These are phyloP conservation scores for Rugonectria rugulosa DNA, from an alignment of 2,329 filamentous ascomycete genomes.

Conservation along the genomic window DNA sequence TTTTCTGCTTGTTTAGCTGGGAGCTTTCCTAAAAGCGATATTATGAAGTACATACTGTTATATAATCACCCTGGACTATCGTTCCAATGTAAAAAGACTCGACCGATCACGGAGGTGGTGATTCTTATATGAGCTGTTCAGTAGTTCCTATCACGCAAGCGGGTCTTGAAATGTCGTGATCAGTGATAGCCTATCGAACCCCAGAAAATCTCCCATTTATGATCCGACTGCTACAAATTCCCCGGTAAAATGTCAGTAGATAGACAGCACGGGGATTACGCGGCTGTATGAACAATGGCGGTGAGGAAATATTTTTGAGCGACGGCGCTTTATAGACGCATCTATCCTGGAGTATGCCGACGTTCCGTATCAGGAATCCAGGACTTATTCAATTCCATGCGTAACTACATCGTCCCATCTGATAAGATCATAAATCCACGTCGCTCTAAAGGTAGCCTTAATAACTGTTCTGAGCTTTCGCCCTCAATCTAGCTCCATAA, in stretches of 20 bases:
- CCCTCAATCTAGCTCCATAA: slow-evolving; percentile 47
- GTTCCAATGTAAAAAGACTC: background rate
- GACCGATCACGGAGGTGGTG: background rate
- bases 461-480: slow-evolving; percentile 1
- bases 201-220: background rate
- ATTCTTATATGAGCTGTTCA: background rate
- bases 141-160: background rate
- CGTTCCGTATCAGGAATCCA: too few species aligned
- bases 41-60: background rate
- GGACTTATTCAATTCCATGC: too few species aligned
- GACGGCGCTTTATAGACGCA: too few species aligned
- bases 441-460: background rate
- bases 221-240: background rate
- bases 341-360: too few species aligned
- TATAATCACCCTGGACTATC: background rate
- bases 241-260: too few species aligned
- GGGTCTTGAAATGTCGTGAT: background rate
- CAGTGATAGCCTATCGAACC: background rate
- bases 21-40: too few species aligned
- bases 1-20: too few species aligned
- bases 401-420: too few species aligned
- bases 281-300: too few species aligned
- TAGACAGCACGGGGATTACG: too few species aligned
- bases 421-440: too few species aligned
- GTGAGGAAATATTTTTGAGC: too few species aligned